Conservation (phyloP, 768 basidiomycete species). For the Exidia glandulosa region DNA sequence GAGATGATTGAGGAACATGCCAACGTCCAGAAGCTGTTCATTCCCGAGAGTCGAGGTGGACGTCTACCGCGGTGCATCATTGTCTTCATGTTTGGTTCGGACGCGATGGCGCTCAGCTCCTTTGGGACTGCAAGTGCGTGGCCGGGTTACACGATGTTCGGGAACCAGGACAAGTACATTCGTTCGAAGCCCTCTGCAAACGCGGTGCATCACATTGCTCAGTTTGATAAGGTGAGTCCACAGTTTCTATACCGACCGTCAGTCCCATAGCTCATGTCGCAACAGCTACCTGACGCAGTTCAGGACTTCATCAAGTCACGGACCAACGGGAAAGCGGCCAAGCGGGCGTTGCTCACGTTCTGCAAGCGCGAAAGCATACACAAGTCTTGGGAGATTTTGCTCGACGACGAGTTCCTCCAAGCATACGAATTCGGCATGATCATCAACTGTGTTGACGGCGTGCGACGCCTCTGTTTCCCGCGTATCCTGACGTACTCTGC, state of each 20-base stretch:
- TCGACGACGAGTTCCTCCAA: neutral
- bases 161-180: neutral
- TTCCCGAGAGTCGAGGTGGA: neutral
- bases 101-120: neutral
- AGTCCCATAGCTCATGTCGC: neutral
- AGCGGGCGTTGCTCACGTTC: neutral
- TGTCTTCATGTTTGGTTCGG: neutral
- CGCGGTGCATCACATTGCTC: neutral
- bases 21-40: slow-evolving; percentile 10
- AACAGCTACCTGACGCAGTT: slow-evolving; percentile 10
- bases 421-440: neutral
- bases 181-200: neutral
- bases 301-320: slow-evolving; percentile 8
- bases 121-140: neutral
- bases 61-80: neutral
- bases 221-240: neutral
- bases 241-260: neutral
- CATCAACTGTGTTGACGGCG: neutral
- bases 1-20: slow-evolving; percentile 12
- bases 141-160: neutral
- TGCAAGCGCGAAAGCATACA: neutral
- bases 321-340: neutral
- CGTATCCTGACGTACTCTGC: slow-evolving; percentile 23
- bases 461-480: slow-evolving; percentile 9
- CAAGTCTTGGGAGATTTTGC: neutral